Percentiles rank a stretch among this genome's conserved stretches.
Evolutionary conservation across 768 basidiomycete species (phyloP).

Genomic region (Mycena belliarum): DNA sequence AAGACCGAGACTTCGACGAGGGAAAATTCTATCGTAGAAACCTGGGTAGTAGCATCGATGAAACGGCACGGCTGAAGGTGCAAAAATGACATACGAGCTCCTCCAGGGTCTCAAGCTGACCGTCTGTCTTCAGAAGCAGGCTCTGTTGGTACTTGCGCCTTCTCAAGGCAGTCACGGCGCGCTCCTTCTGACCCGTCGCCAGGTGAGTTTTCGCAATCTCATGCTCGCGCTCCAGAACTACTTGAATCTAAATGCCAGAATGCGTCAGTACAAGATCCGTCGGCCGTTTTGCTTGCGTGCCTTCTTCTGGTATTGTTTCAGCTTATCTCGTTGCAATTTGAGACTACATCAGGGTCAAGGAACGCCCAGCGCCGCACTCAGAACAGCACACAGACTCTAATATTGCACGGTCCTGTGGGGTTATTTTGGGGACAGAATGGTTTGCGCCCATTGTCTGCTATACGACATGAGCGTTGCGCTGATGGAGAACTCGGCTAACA

Average conservation of each 20-base stretch:
- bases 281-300: constrained; percentile 38
- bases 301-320: constrained; percentile 94
- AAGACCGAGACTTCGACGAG: constrained; percentile 90
- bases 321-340: constrained; percentile 93
- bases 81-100: constrained; percentile 62
- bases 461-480: constrained; percentile 14
- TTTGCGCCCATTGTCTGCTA: constrained; percentile 57
- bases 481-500: not conserved
- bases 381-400: constrained; percentile 71
- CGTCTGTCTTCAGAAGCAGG: constrained; percentile 84
- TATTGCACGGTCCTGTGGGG: constrained; percentile 90
- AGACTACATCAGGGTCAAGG: constrained; percentile 53
- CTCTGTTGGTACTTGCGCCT: constrained; percentile 93
- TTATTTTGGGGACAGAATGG: constrained; percentile 85
- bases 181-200: constrained; percentile 77
- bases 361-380: constrained; percentile 12
- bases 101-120: constrained; percentile 85
- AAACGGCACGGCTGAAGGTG: not conserved
- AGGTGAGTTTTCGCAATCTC: constrained; percentile 87
- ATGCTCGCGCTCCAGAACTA: constrained; percentile 82
- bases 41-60: constrained; percentile 50
- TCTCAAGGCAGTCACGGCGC: constrained; percentile 85
- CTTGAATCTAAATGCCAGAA: constrained; percentile 67
- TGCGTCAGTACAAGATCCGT: not conserved
- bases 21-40: constrained; percentile 95